Evolutionary conservation across 2,329 filamentous ascomycete genomes (phyloP), one percentile per base, ranked within the genome.

Genomic region (Botrytis pseudocinerea): DNA sequence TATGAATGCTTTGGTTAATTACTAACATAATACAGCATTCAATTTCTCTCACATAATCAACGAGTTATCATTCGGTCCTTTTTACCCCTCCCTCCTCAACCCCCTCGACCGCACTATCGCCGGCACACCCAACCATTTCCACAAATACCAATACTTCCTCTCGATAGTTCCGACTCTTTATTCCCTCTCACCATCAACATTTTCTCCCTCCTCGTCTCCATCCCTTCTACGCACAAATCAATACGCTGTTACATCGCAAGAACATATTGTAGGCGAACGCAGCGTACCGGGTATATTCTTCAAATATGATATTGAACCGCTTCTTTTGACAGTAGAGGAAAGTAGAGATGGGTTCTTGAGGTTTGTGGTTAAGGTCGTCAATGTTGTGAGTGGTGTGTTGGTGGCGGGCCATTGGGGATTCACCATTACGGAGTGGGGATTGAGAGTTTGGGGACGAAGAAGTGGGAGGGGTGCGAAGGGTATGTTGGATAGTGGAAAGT

Each of bases 251-350:
- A 98, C 95, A 0, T 93, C 95, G 80, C 95, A 98, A 85, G 92
- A 88, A 78, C 89, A 91, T 79, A 84, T 86, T 51, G 87, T 97
- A 60, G 85, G 86, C 71, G 92, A 97, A 79, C 90, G 86, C 78
- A 84, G 85, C 73, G 89, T 98, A 0, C 96, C 96, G 0, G 96
- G 96, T 46, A 90, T 99, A 75, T 99, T 98, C 82, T 93, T 99
- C 88, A 99, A 98, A 85, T 99, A 97, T 84, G 95, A 98, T 82
- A 98, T 99, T 78, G 96, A 99, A 85, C 96, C 96, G 1, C 95
- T 99, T 78, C 85, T 96, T 82, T 86, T 99, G 70, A 91, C 92
- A 42, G 91, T 99, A 60, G 91, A 92, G 75, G 95, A 98, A 84
- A 90, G 90, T 79, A 90, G 94, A 80, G 91, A 91, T 73, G 87